phyloP scores from a whole-genome alignment of 306 rosid genomes.

The Astragalus glycyphyllos region DNA sequence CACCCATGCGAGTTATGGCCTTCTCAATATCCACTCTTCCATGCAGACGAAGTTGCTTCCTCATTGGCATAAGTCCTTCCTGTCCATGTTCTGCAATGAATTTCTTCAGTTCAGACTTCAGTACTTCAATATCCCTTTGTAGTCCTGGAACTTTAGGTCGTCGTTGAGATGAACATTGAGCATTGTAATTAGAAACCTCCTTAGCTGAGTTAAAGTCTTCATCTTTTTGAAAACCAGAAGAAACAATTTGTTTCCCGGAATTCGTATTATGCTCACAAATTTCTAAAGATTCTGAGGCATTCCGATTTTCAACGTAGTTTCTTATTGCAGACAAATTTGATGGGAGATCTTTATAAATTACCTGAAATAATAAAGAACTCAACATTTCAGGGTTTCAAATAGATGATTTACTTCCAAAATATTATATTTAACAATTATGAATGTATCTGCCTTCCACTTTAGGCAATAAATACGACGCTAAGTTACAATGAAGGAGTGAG shows the following conservation, averaged over 20 bases:
- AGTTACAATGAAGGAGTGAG: neutral
- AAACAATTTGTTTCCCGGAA: slow-evolving; percentile 43
- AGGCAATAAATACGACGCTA: neutral
- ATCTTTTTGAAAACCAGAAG: slow-evolving; percentile 39
- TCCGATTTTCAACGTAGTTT: slow-evolving; percentile 66
- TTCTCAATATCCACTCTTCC: slow-evolving; percentile 86
- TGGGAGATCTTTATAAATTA: slow-evolving; percentile 89
- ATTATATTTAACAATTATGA: slow-evolving; percentile 3
- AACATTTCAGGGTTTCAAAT: slow-evolving; percentile 12
- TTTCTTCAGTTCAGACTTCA: slow-evolving; percentile 68
- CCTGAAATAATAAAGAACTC: slow-evolving; percentile 45
- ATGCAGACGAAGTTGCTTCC: slow-evolving; percentile 79
- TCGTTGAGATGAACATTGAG: slow-evolving; percentile 47
- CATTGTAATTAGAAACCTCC: slow-evolving; percentile 33
- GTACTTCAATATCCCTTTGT: slow-evolving; percentile 77
- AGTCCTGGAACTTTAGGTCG: slow-evolving; percentile 75
- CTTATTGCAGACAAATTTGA: slow-evolving; percentile 82
- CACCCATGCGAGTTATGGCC: slow-evolving; percentile 86
- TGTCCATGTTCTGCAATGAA: slow-evolving; percentile 80
- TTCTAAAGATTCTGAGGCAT: slow-evolving; percentile 39
- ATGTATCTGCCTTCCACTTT: slow-evolving; percentile 25
- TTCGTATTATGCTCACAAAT: slow-evolving; percentile 42
- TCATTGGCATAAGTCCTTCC: slow-evolving; percentile 93
- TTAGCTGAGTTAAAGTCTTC: slow-evolving; percentile 37
- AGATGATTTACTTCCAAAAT: slow-evolving; percentile 11